These are phyloP conservation scores for Vigna unguiculata DNA, from an alignment of 306 rosid species.

Conservation along the genomic window DNA sequence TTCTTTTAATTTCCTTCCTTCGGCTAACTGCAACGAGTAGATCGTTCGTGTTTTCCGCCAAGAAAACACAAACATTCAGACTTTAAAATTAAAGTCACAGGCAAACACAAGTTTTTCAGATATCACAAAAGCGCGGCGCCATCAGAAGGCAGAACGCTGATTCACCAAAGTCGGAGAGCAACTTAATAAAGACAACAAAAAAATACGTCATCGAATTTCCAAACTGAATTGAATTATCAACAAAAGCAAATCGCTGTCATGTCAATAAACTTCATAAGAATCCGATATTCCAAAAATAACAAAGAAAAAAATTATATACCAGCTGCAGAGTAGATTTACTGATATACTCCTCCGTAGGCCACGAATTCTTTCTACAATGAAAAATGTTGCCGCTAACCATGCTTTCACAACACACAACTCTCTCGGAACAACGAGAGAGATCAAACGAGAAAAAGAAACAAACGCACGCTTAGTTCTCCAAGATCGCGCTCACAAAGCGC, in stretches of 20 bases:
- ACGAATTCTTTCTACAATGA: conserved; percentile 86
- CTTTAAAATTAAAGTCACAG: background rate
- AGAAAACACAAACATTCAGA: conserved; percentile 19
- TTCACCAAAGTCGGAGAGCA: background rate
- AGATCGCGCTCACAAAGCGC: conserved; percentile 25
- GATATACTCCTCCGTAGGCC: conserved; percentile 95
- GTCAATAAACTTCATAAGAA: conserved; percentile 38
- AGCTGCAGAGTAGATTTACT: conserved; percentile 75
- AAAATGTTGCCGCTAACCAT: conserved; percentile 83
- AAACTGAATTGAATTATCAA: conserved; percentile 29
- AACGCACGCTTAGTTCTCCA: background rate
- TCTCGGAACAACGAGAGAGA: conserved; percentile 8
- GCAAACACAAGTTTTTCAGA: background rate
- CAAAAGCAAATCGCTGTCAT: background rate
- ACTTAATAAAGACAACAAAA: background rate
- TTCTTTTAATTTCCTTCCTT: background rate
- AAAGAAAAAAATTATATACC: conserved; percentile 52
- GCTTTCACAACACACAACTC: conserved; percentile 23
- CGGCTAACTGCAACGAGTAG: background rate
- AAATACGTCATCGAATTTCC: background rate
- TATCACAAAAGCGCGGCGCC: background rate
- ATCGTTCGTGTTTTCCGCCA: background rate
- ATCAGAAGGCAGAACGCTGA: conserved; percentile 18
- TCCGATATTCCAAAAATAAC: conserved; percentile 25
- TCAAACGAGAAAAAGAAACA: background rate